Evolutionary conservation across 768 basidiomycete species (phyloP).

Genomic region (Leccinum disarticulatum): DNA sequence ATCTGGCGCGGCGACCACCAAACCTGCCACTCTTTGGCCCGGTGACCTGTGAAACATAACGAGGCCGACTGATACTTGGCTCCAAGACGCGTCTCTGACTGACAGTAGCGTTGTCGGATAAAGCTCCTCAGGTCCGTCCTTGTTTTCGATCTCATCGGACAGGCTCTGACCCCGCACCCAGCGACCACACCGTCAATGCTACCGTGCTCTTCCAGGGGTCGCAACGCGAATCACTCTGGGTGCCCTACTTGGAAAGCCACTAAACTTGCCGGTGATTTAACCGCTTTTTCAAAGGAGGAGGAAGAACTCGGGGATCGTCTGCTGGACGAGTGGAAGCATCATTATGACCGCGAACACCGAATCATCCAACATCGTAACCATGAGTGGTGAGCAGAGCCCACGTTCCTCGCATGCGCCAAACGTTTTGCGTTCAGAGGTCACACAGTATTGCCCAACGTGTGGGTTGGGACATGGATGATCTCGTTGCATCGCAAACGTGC

Average conservation of each 20-base stretch:
- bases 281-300: neutral
- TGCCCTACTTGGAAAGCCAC: conserved; percentile 23
- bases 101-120: conserved; percentile 25
- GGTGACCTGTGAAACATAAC: conserved; percentile 37
- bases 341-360: conserved; percentile 12
- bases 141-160: neutral
- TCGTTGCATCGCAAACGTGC: conserved; percentile 42
- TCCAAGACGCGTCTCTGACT: neutral
- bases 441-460: conserved; percentile 30
- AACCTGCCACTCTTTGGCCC: conserved; percentile 31
- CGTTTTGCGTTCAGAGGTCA: conserved; percentile 31
- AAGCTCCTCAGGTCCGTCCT: conserved; percentile 17
- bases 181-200: conserved; percentile 13
- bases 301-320: neutral
- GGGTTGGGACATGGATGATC: conserved; percentile 44
- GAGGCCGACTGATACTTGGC: conserved; percentile 53
- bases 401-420: neutral
- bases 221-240: conserved; percentile 10
- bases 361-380: conserved; percentile 9
- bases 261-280: neutral
- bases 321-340: conserved; percentile 29
- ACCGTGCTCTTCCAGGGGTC: neutral
- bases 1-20: conserved; percentile 61
- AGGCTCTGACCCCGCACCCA: neutral
- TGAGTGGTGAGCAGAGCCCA: conserved; percentile 13